Evolutionary conservation across 768 basidiomycete genomes (phyloP).

Genomic region (Tricholoma furcatifolium): DNA sequence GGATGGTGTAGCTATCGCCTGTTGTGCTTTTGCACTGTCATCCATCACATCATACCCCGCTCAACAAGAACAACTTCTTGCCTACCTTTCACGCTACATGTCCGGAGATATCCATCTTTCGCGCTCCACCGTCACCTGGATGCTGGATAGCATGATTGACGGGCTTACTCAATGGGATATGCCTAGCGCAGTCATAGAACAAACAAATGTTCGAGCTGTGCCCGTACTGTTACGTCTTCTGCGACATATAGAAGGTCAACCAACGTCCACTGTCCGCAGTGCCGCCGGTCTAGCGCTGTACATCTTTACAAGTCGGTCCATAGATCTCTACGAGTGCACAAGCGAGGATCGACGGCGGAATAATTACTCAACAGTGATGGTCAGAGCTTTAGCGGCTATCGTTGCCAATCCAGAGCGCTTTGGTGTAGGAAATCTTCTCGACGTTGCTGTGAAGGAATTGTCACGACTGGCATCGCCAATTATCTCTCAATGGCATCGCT

Average conservation of each 20-base stretch:
- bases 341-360: conserved; percentile 27
- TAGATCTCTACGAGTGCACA: conserved; percentile 24
- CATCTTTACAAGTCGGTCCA: conserved; percentile 26
- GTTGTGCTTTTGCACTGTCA: conserved; percentile 34
- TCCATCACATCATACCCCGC: conserved; percentile 32
- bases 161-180: conserved; percentile 37
- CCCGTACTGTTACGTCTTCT: conserved; percentile 35
- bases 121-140: conserved; percentile 31
- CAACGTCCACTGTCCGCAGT: conserved; percentile 27
- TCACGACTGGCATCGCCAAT: conserved; percentile 31
- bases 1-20: conserved; percentile 33
- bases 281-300: conserved; percentile 31
- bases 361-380: conserved; percentile 30
- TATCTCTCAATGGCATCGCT: conserved; percentile 25
- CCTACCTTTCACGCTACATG: conserved; percentile 29
- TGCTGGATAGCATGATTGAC: conserved; percentile 39
- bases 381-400: conserved; percentile 32
- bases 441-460: conserved; percentile 31
- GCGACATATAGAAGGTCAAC: conserved; percentile 25
- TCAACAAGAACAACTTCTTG: conserved; percentile 32
- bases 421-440: conserved; percentile 29
- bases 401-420: conserved; percentile 29
- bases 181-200: conserved; percentile 31
- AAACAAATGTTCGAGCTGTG: conserved; percentile 31
- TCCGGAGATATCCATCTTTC: conserved; percentile 30